Base-by-base conservation (phyloP, 2,329 filamentous ascomycete genomes). In the Sporothrix pallida region DNA sequence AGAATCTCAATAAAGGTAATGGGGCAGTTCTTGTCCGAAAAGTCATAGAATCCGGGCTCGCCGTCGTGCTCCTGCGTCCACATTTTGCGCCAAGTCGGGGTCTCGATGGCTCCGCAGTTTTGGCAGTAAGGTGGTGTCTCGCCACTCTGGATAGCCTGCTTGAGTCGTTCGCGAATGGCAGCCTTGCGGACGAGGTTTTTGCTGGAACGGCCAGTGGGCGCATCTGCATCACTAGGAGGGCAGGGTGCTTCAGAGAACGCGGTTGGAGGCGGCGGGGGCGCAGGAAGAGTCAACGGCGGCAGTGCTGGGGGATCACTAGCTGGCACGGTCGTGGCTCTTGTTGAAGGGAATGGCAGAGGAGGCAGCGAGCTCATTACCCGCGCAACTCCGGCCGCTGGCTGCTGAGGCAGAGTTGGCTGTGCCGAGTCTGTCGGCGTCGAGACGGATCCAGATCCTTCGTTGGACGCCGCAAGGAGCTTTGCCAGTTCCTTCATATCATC, bases 21-120 rank as follows among this genome's bases (percentile, higher is more conserved):
- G 69, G 88, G 87, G 0, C 92, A 91, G 65, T 92, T 90, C 78
- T 91, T 91, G 74, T 92, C 90, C 0, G 91, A 93, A 72, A 91
- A 89, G 74, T 93, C 89, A 65, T 93, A 87, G 74, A 91, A 89
- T 2, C 88, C 86, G 0, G 94, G 93, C 46, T 87, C 86, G 0
- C 93, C 94, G 17, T 89, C 84, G 63, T 91, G 87, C 8, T 93
- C 87, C 78, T 94, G 93, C n/a, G 90, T 90, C 87, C 92, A 98
- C 13, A 96, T 93, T 79, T 95, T 96, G 75, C 96, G 91, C 96
- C 96, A 99, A 0, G 95, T 98, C 0, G 95, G 93, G 0, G 96
- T 99, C 78, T 98, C 93, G 73, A 99, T 97, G 7, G 94, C 93
- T 6, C 96, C 96, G 78, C 96, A 99, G 78, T 98, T 97, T 76